Conservation (phyloP, 768 basidiomycete species). For the Mycena rosella region DNA sequence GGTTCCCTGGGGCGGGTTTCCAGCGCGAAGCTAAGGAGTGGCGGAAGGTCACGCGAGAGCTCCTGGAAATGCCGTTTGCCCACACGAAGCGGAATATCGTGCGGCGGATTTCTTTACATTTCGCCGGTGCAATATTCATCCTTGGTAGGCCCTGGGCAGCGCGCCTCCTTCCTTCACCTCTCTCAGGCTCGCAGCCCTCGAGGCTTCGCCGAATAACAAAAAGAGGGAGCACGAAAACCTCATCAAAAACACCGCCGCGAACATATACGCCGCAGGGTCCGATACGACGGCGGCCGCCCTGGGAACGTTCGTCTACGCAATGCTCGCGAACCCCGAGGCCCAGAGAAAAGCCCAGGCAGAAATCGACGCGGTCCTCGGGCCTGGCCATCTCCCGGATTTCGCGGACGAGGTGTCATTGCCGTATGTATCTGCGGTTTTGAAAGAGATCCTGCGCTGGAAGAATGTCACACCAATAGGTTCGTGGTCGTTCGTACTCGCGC, state of each 20-base stretch:
- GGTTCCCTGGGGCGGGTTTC: background rate
- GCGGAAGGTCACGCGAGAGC: too few relatives aligned
- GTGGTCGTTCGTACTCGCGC: background rate
- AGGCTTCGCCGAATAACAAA: too few relatives aligned
- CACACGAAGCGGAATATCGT: too few relatives aligned
- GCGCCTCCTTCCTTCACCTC: too few relatives aligned
- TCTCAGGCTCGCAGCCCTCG: too few relatives aligned
- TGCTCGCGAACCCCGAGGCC: conserved; percentile 41
- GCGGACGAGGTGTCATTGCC: conserved; percentile 42
- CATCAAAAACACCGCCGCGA: conserved; percentile 1
- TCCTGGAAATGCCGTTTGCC: too few relatives aligned
- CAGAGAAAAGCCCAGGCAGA: conserved; percentile 49
- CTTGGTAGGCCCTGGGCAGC: too few relatives aligned
- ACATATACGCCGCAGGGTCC: conserved; percentile 6
- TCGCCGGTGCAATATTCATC: too few relatives aligned
- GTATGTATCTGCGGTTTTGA: conserved; percentile 22
- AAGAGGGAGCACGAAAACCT: background rate
- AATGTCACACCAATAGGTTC: conserved; percentile 15
- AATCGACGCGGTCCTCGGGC: conserved; percentile 46
- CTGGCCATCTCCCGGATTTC: conserved; percentile 41
- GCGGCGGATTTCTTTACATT: too few relatives aligned
- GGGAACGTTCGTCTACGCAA: too few relatives aligned
- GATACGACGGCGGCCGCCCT: conserved; percentile 9
- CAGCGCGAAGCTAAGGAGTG: too few relatives aligned
- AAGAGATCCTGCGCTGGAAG: conserved; percentile 23